phyloP scores from a whole-genome alignment of 2,329 filamentous ascomycete genomes.

The Phialophora expanda region DNA sequence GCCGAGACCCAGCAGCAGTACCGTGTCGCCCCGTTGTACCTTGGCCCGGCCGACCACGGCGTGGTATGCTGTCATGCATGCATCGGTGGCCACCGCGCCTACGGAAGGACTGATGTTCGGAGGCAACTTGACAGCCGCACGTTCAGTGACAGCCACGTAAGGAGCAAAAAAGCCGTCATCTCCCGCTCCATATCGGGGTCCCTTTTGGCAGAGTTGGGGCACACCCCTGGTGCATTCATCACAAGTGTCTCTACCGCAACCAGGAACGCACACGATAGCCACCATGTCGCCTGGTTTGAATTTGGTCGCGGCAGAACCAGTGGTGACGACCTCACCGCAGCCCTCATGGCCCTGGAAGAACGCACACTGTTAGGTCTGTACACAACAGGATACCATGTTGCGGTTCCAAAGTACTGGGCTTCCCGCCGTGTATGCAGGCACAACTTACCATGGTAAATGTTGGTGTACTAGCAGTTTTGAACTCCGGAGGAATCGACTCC shows the following conservation, averaged over 20 bases:
- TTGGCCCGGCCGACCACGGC: slow-evolving; percentile 21
- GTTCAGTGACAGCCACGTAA: slow-evolving; percentile 21
- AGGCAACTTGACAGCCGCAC: slow-evolving; percentile 26
- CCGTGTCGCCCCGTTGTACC: slow-evolving; percentile 16
- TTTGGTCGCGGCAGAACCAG: slow-evolving; percentile 22
- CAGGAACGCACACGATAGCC: slow-evolving; percentile 20
- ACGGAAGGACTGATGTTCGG: slow-evolving; percentile 4
- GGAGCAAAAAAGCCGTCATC: slow-evolving; percentile 28
- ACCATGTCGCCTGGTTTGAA: slow-evolving; percentile 28
- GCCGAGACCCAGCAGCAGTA: slow-evolving; percentile 10
- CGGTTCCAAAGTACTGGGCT: background rate
- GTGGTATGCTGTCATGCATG: slow-evolving; percentile 27
- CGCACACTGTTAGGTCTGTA: background rate
- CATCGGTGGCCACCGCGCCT: slow-evolving; percentile 29
- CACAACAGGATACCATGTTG: background rate
- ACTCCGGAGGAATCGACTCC: background rate
- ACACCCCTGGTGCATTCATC: slow-evolving; percentile 21
- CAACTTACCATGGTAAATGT: slow-evolving; percentile 11
- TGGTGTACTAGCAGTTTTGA: background rate
- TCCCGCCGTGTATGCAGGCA: background rate
- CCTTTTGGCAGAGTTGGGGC: slow-evolving; percentile 19
- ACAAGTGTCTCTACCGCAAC: slow-evolving; percentile 17
- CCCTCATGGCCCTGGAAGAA: slow-evolving; percentile 33
- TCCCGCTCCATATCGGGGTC: slow-evolving; percentile 23
- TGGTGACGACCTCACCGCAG: slow-evolving; percentile 31